Percentiles rank a stretch among this genome's conserved stretches.
Conservation (phyloP, 2,329 filamentous ascomycete genomes). For the Apiospora saccharicola region DNA sequence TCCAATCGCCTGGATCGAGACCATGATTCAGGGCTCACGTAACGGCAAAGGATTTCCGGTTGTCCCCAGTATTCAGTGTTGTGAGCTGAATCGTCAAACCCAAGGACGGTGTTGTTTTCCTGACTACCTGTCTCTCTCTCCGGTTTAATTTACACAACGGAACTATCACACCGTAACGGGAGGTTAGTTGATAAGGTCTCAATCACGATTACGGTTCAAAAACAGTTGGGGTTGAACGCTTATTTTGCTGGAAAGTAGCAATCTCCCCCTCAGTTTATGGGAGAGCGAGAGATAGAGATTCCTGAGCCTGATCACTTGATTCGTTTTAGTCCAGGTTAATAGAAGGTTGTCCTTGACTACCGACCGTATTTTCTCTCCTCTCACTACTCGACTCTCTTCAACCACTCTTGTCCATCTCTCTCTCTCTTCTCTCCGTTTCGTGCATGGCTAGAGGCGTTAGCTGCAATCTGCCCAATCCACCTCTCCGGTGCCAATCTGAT, state of each 20-base stretch:
- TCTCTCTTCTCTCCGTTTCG: not conserved
- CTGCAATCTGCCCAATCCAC: slow-evolving; percentile 15
- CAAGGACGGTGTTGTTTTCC: not conserved
- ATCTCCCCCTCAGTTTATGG: slow-evolving; percentile 15
- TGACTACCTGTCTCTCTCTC: not conserved
- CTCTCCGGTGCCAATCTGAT: slow-evolving; percentile 18
- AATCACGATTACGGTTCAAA: slow-evolving; percentile 11
- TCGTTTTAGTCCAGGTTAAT: not conserved
- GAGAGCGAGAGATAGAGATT: not conserved
- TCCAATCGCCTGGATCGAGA: slow-evolving; percentile 1
- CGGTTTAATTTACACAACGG: slow-evolving; percentile 15
- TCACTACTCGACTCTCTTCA: not conserved
- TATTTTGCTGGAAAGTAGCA: slow-evolving; percentile 5
- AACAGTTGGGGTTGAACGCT: slow-evolving; percentile 21
- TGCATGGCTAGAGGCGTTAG: slow-evolving; percentile 4
- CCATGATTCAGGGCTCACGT: not conserved
- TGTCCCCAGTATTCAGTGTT: slow-evolving; percentile 12
- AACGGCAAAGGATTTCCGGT: not conserved
- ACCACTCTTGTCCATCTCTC: no score
- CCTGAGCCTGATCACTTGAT: not conserved
- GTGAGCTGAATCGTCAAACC: slow-evolving; percentile 3
- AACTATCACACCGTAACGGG: slow-evolving; percentile 5
- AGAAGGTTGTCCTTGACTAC: not conserved
- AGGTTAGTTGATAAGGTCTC: slow-evolving; percentile 3
- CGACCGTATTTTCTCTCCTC: not conserved